Evolutionary conservation across 805 yeast genomes (phyloP).

Genomic region (Cyberlindnera mycetangii): DNA sequence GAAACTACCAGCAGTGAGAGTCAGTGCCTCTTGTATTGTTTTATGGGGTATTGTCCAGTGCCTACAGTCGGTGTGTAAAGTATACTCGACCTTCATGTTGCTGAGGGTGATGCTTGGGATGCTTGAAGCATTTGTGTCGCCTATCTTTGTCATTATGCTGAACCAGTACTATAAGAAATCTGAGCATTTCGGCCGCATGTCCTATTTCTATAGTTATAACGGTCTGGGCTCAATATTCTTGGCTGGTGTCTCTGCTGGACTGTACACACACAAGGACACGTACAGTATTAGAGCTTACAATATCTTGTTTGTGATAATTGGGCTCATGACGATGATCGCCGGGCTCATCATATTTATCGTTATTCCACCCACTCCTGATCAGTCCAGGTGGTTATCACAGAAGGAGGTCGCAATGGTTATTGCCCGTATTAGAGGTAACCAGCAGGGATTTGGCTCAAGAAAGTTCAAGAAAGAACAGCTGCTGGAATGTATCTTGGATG

Average conservation of each 20-base stretch:
- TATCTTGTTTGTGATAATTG: slow-evolving; percentile 49
- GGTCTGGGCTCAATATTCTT: slow-evolving; percentile 40
- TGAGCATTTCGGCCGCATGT: slow-evolving; percentile 34
- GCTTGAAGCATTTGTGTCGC: slow-evolving; percentile 42
- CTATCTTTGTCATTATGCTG: slow-evolving; percentile 23
- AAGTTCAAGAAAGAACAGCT: slow-evolving; percentile 38
- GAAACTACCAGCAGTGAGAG: slow-evolving; percentile 36
- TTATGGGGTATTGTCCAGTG: slow-evolving; percentile 49
- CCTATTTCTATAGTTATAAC: slow-evolving; percentile 25
- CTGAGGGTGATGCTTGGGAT: slow-evolving; percentile 32
- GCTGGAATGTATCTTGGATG: slow-evolving; percentile 29
- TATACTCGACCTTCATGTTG: neutral
- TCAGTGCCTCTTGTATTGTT: slow-evolving; percentile 41
- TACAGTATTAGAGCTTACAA: slow-evolving; percentile 49
- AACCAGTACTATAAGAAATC: slow-evolving; percentile 22
- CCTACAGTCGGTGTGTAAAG: slow-evolving; percentile 12
- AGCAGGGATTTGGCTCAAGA: slow-evolving; percentile 43
- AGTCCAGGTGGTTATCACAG: slow-evolving; percentile 37
- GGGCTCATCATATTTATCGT: slow-evolving; percentile 42
- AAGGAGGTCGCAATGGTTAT: slow-evolving; percentile 40
- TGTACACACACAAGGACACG: slow-evolving; percentile 21
- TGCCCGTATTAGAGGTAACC: slow-evolving; percentile 41
- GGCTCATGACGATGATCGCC: slow-evolving; percentile 46
- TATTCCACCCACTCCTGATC: slow-evolving; percentile 46
- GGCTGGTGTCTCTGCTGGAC: slow-evolving; percentile 46